Percentiles rank a stretch among this genome's conserved stretches.
Evolutionary conservation across 805 yeast species (phyloP).

Genomic region (Limtongia smithiae): DNA sequence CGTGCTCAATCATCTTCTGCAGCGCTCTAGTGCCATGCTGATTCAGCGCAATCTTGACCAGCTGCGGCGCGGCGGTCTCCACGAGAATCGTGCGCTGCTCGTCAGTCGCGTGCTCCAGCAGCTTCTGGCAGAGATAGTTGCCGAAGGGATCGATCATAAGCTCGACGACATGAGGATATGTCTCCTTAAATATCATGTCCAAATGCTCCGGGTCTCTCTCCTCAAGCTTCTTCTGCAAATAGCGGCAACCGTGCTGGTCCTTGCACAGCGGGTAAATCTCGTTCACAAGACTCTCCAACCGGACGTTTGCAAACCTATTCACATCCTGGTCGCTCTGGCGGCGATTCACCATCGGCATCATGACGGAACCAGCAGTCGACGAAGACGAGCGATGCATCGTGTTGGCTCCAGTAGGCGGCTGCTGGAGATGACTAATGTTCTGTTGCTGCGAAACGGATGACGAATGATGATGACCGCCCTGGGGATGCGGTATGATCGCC

Average conservation of each 20-base stretch:
- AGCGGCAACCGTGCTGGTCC: constrained; percentile 96
- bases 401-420: background rate
- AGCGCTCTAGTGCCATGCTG: constrained; percentile 96
- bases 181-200: constrained; percentile 70
- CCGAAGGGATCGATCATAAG: constrained; percentile 96
- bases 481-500: background rate
- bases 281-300: constrained; percentile 47
- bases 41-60: constrained; percentile 78
- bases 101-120: constrained; percentile 68
- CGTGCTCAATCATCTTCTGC: constrained; percentile 85
- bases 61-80: constrained; percentile 64
- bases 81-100: constrained; percentile 70
- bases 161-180: constrained; percentile 71
- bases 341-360: constrained; percentile 1
- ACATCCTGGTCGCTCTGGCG: constrained; percentile 31
- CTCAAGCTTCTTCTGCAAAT: constrained; percentile 82
- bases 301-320: constrained; percentile 38
- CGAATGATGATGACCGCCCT: constrained; percentile 2
- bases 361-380: background rate
- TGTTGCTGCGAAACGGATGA: constrained; percentile 1
- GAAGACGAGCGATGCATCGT: constrained; percentile 12
- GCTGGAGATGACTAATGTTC: constrained; percentile 4
- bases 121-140: constrained; percentile 88
- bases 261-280: constrained; percentile 80
- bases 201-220: constrained; percentile 37